These are phyloP conservation scores for Claviceps sorghi DNA, from an alignment of 2,329 filamentous ascomycete genomes.

Conservation along the genomic window DNA sequence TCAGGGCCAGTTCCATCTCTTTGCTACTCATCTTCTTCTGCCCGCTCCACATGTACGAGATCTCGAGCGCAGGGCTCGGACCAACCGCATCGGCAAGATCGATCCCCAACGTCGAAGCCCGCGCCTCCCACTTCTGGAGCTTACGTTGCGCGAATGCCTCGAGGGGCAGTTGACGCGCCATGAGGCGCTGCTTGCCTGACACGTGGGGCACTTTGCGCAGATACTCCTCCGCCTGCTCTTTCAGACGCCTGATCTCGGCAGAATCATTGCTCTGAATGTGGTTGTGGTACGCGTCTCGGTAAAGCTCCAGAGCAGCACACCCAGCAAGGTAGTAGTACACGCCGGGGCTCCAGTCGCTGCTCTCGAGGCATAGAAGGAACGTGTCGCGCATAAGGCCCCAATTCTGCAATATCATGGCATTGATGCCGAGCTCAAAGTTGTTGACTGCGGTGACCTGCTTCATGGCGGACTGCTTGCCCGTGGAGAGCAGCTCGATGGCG, in stretches of 20 bases:
- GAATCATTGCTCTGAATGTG: slow-evolving; percentile 25
- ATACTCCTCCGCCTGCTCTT: slow-evolving; percentile 51
- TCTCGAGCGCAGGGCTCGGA: slow-evolving; percentile 69
- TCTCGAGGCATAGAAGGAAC: slow-evolving; percentile 59
- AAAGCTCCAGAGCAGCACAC: slow-evolving; percentile 64
- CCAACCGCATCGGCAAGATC: slow-evolving; percentile 69
- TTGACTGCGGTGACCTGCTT: slow-evolving; percentile 78
- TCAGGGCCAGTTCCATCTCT: slow-evolving; percentile 50
- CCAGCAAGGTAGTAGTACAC: slow-evolving; percentile 85
- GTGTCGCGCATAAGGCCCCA: slow-evolving; percentile 59
- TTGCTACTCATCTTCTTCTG: slow-evolving; percentile 59
- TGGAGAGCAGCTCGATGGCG: slow-evolving; percentile 50
- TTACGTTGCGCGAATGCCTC: slow-evolving; percentile 77
- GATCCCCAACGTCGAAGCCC: slow-evolving; percentile 51
- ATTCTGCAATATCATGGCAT: slow-evolving; percentile 63
- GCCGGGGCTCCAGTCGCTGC: slow-evolving; percentile 84
- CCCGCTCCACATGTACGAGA: slow-evolving; percentile 90
- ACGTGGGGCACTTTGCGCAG: slow-evolving; percentile 57
- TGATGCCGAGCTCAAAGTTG: slow-evolving; percentile 70
- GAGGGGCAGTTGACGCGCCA: slow-evolving; percentile 79
- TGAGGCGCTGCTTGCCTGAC: slow-evolving; percentile 75
- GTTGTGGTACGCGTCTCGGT: slow-evolving; percentile 42
- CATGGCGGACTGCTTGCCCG: slow-evolving; percentile 52
- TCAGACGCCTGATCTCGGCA: slow-evolving; percentile 39
- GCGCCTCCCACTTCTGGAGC: slow-evolving; percentile 72